Evolutionary conservation across 2,329 filamentous ascomycete species (phyloP), one percentile per base, ranked within the genome.

Genomic region (Cryphonectria carpinicola): DNA sequence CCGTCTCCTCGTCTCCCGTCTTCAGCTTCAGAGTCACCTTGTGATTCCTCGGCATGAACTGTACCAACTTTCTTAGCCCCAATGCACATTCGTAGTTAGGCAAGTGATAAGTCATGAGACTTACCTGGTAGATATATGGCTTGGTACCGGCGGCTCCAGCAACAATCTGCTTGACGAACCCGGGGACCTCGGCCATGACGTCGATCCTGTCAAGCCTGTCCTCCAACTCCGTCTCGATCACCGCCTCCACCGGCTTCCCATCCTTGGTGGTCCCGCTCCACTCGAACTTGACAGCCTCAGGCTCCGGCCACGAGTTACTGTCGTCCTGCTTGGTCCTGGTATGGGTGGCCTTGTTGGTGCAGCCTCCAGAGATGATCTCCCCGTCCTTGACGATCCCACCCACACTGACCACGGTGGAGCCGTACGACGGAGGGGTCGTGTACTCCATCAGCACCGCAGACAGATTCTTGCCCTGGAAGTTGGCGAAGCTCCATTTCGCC

Each of bases 51-150:
- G 93, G 92, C 25, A 86, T 86, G 81, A 91, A 98, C 92, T 97
- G 74, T 41, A 68, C 1, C 56, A 32, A 8, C 46, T 6, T 61
- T 69, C 71, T 80, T 76, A 80, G 77, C 43, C 49, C 14, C 32
- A 19, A n/a, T 46, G 14, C 65, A 54, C 43, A 63, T 13, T 11
- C 22, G 39, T 11, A 58, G 22, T 11, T n/a, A 13, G 1, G 39
- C 13, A 54, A 11, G 66, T n/a, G 11, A 11, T 8, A 32, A 17
- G 28, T 28, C 37, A 37, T 80, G 10, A 61, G 28, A 64, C 86
- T 75, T 81, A 95, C 93, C 87, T 97, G 96, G 83, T 98, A 99
- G 77, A 99, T 98, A 81, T 98, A 99, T 6, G 96, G 96, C 85
- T 94, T 96, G 39, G 96, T 97, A 73, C 96, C 96, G 4, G 92